Base-by-base conservation (phyloP, 208 protist genomes). In the Leishmania tropica region DNA sequence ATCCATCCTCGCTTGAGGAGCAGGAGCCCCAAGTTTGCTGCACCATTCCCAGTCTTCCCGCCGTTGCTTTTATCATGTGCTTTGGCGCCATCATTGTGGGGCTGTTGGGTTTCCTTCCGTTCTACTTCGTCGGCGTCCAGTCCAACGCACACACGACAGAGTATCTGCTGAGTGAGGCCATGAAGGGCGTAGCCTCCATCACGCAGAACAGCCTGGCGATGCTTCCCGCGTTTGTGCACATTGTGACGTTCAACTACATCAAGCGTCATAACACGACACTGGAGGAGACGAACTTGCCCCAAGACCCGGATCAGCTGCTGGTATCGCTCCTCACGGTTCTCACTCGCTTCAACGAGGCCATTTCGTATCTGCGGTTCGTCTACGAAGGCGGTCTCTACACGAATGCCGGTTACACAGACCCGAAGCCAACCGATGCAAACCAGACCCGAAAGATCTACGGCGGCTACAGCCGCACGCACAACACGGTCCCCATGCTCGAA, bases 231-330 rank as follows among this genome's bases (percentile, higher is more conserved):
- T 87, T 92, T 78, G 89, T 94, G 65, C 81, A 90, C 75, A 87
- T 87, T 65, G 86, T 94, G 64, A 78, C 87, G 35, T 87, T 83
- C 81, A 91, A 94, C 75, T 94, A 91, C 78, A 84, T 92, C 53
- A 85, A 86, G 68, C 78, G 78, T 21, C 85, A 89, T 74, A 77
- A 73, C 72, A 87, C 79, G 48, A 87, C 88, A 40, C 17, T 47
- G 62, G 78, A 62, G 37, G 82, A 89, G 75, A 79, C 81, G 28
- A 85, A 82, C 48, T 54, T 91, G 51, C 85, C 85, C 13, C 8
- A 47, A 0, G 62, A 76, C 40, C 80, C 85, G 54, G 40, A 79
- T 7, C 76, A 84, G 60, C 72, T 91, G 68, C 60, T 85, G 76
- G 64, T 76, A 79, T 86, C 88, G 56, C 76, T 91, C 56, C 60